Conservation (phyloP, 2,329 filamentous ascomycete genomes). For the Fusarium algeriense region DNA sequence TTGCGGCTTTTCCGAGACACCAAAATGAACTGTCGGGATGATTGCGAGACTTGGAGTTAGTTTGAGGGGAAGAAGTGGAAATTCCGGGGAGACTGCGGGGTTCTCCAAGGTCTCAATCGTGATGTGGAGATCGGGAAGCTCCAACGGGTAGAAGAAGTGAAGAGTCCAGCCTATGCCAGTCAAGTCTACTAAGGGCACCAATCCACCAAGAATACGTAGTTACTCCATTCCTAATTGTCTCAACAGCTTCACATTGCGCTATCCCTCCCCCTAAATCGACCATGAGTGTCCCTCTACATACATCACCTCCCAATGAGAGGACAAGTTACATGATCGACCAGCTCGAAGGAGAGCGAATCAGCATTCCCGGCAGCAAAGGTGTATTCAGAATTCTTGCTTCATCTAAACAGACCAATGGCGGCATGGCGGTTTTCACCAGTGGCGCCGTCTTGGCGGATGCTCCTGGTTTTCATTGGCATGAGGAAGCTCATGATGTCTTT, state of each 20-base stretch:
- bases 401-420: conserved; percentile 63
- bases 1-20: not conserved
- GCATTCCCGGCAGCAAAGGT: conserved; percentile 65
- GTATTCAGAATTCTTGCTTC: conserved; percentile 64
- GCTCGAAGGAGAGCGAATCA: conserved; percentile 63
- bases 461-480: conserved; percentile 68
- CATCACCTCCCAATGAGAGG: conserved; percentile 51
- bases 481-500: conserved; percentile 69
- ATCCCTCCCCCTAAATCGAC: conserved; percentile 1
- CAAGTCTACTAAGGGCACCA: not conserved
- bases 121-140: conserved; percentile 1
- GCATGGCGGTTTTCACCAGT: conserved; percentile 64
- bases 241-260: not conserved
- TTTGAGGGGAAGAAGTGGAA: not conserved
- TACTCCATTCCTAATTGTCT: no score
- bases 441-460: conserved; percentile 60
- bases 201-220: not conserved
- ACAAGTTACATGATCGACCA: conserved; percentile 61
- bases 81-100: not conserved
- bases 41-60: not conserved
- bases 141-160: not conserved
- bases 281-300: conserved; percentile 51
- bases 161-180: not conserved
- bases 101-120: not conserved
- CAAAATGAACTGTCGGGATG: not conserved